phyloP scores from a whole-genome alignment of 306 rosid species.

The Casuarina equisetifolia region DNA sequence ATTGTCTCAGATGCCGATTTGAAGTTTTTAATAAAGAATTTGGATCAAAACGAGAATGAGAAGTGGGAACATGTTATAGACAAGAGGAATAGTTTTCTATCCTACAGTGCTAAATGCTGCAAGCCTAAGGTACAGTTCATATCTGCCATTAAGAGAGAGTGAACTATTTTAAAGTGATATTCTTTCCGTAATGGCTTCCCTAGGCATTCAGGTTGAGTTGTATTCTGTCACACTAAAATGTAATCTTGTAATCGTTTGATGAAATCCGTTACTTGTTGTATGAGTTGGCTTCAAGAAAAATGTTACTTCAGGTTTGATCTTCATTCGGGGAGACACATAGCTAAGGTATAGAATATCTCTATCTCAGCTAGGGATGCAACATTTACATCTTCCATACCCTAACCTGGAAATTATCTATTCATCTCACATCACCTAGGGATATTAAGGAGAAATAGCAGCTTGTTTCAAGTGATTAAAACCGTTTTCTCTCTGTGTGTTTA shows the following conservation, averaged over 20 bases:
- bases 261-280: not conserved
- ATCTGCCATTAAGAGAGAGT: not conserved
- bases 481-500: not conserved
- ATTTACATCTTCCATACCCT: not conserved
- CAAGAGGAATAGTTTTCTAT: conserved; percentile 53
- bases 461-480: not conserved
- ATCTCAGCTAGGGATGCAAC: not conserved
- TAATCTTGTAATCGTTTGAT: not conserved
- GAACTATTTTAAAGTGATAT: conserved; percentile 10
- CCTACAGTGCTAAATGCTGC: conserved; percentile 79
- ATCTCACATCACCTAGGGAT: not conserved
- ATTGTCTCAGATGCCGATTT: conserved; percentile 67
- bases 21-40: conserved; percentile 55
- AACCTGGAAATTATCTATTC: not conserved
- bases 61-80: conserved; percentile 78
- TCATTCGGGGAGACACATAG: not conserved
- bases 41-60: conserved; percentile 56
- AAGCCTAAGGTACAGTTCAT: conserved; percentile 65
- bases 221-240: not conserved
- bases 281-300: not conserved
- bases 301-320: not conserved
- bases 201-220: no score
- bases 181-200: not conserved
- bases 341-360: not conserved
- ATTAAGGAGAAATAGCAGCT: not conserved